These are phyloP conservation scores for Fusarium incarnatum DNA, from an alignment of 2,329 filamentous ascomycete species.

Conservation along the genomic window DNA sequence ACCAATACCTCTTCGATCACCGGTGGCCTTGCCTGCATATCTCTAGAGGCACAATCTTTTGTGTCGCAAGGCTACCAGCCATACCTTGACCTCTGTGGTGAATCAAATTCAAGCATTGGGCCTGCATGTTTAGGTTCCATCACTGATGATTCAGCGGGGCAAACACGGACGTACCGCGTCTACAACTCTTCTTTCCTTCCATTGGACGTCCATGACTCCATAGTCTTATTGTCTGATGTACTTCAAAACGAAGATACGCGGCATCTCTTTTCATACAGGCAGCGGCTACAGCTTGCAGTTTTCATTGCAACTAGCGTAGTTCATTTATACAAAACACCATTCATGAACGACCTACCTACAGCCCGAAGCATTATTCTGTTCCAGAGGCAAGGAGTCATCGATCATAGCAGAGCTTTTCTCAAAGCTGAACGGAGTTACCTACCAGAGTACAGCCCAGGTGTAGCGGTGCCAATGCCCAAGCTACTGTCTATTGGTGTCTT, in stretches of 20 bases:
- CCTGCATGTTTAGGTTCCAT: not conserved
- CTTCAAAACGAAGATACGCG: not conserved
- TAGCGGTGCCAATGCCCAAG: not conserved
- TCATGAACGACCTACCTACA: not conserved
- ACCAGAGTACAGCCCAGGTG: rapidly evolving
- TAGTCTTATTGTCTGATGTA: not conserved
- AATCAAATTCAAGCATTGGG: not conserved
- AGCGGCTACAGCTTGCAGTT: not conserved
- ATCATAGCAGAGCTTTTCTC: not conserved
- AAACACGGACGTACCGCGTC: not conserved
- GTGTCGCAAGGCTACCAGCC: not conserved
- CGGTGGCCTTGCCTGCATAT: too few relatives aligned
- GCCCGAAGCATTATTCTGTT: not conserved
- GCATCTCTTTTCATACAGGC: not conserved
- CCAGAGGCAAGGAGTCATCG: not conserved
- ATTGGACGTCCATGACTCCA: not conserved
- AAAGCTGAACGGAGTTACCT: rapidly evolving
- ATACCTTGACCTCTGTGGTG: not conserved
- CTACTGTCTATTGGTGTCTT: not conserved
- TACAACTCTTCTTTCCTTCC: not conserved
- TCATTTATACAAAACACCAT: not conserved
- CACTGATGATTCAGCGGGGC: not conserved
- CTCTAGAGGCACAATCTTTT: too few relatives aligned
- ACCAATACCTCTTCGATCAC: not conserved
- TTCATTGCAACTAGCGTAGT: not conserved